Evolutionary conservation across 805 yeast genomes (phyloP).

Genomic region (Wickerhamiella allomyrinae): DNA sequence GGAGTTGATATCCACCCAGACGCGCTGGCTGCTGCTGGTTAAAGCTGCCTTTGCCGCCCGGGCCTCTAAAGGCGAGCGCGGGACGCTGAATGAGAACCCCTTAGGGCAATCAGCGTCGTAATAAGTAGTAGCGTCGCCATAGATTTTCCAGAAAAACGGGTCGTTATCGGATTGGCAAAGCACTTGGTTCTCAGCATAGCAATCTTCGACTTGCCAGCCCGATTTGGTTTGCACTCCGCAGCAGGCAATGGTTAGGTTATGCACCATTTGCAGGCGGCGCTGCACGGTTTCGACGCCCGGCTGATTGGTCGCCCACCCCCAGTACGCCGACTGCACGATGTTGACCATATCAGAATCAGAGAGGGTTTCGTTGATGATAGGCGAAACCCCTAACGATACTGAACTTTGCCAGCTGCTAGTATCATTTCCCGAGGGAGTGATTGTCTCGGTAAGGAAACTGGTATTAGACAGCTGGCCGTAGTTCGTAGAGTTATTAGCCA

Average conservation of each 20-base stretch:
- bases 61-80: conserved; percentile 38
- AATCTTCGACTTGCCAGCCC: conserved; percentile 58
- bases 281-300: conserved; percentile 28
- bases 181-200: conserved; percentile 38
- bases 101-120: conserved; percentile 27
- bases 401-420: conserved; percentile 6
- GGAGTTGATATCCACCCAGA: conserved; percentile 78
- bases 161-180: conserved; percentile 39
- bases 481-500: not conserved
- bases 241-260: conserved; percentile 18
- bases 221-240: conserved; percentile 31
- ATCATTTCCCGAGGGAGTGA: not conserved
- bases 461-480: not conserved
- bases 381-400: conserved; percentile 47
- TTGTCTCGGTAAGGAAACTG: not conserved
- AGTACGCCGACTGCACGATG: conserved; percentile 24
- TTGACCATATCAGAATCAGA: conserved; percentile 6
- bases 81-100: conserved; percentile 30
- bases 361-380: conserved; percentile 37
- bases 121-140: conserved; percentile 23
- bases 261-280: conserved; percentile 10
- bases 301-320: conserved; percentile 64
- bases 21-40: conserved; percentile 20
- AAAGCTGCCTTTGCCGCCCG: conserved; percentile 14
- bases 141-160: conserved; percentile 28